phyloP scores from a whole-genome alignment of 2,329 filamentous ascomycete species.

The Stagonosporopsis chrysanthemi region DNA sequence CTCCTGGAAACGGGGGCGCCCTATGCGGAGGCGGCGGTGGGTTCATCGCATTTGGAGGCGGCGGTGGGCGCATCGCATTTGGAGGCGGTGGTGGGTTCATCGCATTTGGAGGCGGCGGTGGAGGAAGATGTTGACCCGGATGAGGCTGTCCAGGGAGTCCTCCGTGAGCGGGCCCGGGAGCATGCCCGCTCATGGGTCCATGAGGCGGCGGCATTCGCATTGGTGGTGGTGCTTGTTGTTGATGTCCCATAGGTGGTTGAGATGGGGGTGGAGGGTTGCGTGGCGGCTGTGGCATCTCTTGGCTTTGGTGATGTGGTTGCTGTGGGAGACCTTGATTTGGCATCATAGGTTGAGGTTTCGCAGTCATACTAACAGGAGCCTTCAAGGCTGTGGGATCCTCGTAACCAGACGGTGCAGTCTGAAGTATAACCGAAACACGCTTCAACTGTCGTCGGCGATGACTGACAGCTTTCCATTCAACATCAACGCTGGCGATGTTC shows the following conservation, averaged over 20 bases:
- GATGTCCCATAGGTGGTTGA: conserved; percentile 5
- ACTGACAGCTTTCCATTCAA: conserved; percentile 31
- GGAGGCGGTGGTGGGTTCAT: conserved; percentile 3
- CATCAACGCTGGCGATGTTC: conserved; percentile 38
- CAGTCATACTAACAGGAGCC: neutral
- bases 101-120: conserved; percentile 7
- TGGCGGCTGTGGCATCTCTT: conserved; percentile 19
- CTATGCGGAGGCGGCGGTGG: conserved; percentile 9
- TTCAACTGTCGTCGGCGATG: conserved; percentile 24
- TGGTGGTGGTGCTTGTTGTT: conserved; percentile 1
- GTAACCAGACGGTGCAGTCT: conserved; percentile 35
- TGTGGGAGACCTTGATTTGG: conserved; percentile 13
- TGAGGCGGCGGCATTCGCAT: conserved; percentile 7
- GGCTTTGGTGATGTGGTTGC: conserved; percentile 3
- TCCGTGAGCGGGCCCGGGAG: neutral
- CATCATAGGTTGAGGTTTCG: conserved; percentile 13
- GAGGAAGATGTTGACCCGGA: conserved; percentile 5
- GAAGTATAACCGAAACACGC: conserved; percentile 40
- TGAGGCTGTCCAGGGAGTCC: conserved; percentile 2
- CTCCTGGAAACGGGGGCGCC: neutral
- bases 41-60: neutral
- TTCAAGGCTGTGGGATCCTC: conserved; percentile 16
- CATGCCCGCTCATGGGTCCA: neutral
- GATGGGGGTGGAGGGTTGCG: conserved; percentile 3
- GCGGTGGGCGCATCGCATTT: neutral